Evolutionary conservation across 305 asterid species (phyloP).

Genomic region (Fraxinus nigra): DNA sequence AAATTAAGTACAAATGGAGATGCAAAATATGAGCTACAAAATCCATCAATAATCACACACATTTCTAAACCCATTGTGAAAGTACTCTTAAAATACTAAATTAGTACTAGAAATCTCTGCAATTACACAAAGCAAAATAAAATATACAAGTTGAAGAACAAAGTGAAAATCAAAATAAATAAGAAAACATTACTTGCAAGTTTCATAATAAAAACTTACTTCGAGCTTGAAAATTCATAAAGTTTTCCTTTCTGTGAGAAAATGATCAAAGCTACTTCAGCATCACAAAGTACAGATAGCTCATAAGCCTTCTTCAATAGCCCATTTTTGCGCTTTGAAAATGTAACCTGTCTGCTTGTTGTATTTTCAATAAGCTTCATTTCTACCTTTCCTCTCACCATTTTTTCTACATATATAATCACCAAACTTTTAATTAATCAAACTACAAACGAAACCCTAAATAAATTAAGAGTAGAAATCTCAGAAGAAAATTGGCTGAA

Average conservation of each 20-base stretch:
- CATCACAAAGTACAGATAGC: slow-evolving; percentile 25
- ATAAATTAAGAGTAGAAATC: neutral
- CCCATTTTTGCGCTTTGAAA: slow-evolving; percentile 25
- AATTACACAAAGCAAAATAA: neutral
- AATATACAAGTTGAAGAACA: neutral
- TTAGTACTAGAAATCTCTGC: neutral
- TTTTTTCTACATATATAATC: neutral
- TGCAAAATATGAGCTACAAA: neutral
- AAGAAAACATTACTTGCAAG: neutral
- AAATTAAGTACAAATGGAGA: neutral
- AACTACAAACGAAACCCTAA: neutral
- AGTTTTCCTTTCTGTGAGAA: slow-evolving; percentile 17
- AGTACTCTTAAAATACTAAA: neutral
- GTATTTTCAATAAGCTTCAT: slow-evolving; percentile 25
- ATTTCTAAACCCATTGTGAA: neutral
- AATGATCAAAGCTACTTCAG: slow-evolving; percentile 22
- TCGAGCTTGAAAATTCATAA: slow-evolving; percentile 13
- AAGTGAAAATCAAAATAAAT: neutral
- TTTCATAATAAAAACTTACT: slow-evolving; percentile 3
- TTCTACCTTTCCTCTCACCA: slow-evolving; percentile 21
- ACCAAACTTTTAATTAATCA: neutral
- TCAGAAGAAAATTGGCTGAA: neutral
- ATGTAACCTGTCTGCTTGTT: slow-evolving; percentile 25
- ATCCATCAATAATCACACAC: neutral
- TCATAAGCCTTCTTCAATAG: slow-evolving; percentile 31